A percentile compares a stretch with the other conserved stretches of the same genome.
Conservation (phyloP, 345 rosid genomes). For the Luvunga scandens region DNA sequence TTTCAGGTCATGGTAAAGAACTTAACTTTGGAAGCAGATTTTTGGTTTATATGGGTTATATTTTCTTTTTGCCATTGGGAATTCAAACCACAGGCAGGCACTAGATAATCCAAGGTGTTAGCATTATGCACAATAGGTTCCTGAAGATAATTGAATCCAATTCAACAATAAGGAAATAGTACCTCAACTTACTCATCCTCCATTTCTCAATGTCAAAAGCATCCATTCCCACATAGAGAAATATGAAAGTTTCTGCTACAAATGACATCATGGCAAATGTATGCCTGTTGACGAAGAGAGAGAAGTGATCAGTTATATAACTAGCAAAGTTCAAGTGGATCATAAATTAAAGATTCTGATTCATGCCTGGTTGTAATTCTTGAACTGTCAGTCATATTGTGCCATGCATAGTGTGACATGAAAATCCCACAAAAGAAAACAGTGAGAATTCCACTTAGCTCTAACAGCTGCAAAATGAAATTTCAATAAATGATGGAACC, state of each 20-base stretch:
- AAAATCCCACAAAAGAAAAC: conserved; percentile 87
- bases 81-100: neutral
- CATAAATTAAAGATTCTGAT: neutral
- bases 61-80: neutral
- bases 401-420: conserved; percentile 87
- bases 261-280: conserved; percentile 86
- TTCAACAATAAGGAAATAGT: neutral
- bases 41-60: neutral
- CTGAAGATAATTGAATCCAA: neutral
- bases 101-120: neutral
- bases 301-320: neutral
- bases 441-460: conserved; percentile 85
- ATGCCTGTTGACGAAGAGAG: conserved; percentile 45
- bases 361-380: conserved; percentile 77
- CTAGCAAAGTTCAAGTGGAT: neutral
- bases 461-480: conserved; percentile 56
- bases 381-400: conserved; percentile 70
- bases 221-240: conserved; percentile 93
- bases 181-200: conserved; percentile 74
- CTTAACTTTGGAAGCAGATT: no score
- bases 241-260: conserved; percentile 84
- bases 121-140: neutral
- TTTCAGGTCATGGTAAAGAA: neutral
- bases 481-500: neutral
- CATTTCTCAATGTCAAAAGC: conserved; percentile 82